Base-by-base conservation (phyloP, 2,329 filamentous ascomycete species). In the Fusarium sp. region DNA sequence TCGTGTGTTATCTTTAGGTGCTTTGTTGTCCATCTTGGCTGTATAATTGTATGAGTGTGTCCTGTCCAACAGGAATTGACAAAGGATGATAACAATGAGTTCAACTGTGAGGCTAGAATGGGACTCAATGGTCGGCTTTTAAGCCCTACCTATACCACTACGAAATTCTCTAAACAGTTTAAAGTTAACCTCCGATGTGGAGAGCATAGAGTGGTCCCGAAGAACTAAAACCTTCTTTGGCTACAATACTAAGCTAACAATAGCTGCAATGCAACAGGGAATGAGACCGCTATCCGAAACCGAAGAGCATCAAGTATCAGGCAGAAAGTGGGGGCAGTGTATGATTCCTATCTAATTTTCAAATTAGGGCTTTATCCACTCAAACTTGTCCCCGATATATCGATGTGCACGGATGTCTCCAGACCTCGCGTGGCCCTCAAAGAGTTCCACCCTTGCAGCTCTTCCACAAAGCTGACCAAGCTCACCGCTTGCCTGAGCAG, bases 381-480 rank as follows among this genome's bases (percentile, higher is more conserved):
- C 57, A 25, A 60, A 52, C 9, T 33, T 21, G 3, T 60, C 57
- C 12, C 28, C 57, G 0, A 60, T 28, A 1, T 52, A 60, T 10
- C 16, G 43, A 40, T 60, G 33, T 2, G 57, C 57, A 8, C 57
- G 57, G 28, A 60, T 50, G 0, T 60, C 57, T 25, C 57, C 57
- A 11, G 44, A 60, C 1, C 57, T 60, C 6, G 57, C 57, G 9
- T 60, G 57, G 0, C 57, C 57, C 35, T 60, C 57, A 23, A 60
- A 60, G 2, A 60, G 35, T 5, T 60, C 57, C 1, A 60, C 57
- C 9, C 57, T 2, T 2, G 57, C 57, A 60, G 57, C 57, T 1
- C 57, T 52, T 4, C 57, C 57, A 33, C 57, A 60, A 19, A 60
- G 44, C 18, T 52, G 57, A 18, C 57, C 57, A 25, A 60, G 57